Conservation (phyloP, 306 rosid species). For the Cicer bijugum region DNA sequence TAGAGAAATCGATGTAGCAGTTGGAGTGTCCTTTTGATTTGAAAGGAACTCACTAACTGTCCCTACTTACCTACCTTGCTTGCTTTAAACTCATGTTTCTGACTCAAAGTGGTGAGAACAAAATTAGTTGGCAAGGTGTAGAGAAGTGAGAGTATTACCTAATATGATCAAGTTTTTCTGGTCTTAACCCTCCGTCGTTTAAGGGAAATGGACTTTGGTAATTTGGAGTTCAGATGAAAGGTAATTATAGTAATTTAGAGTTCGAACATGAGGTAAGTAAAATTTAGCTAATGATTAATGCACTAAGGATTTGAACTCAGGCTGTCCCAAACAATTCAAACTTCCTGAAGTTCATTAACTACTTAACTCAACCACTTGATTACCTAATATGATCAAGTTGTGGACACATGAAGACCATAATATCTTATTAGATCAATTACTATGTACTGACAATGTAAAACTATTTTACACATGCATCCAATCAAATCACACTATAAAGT, state of each 20-base stretch:
- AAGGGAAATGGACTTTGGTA: no score
- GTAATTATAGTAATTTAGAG: no score
- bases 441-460: not conserved
- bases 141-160: constrained; percentile 34
- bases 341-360: no score
- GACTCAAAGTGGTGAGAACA: constrained; percentile 41
- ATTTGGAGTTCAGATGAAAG: no score
- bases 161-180: constrained; percentile 9
- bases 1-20: constrained; percentile 27
- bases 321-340: no score
- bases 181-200: no score
- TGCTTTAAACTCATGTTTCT: constrained; percentile 55
- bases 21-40: constrained; percentile 46
- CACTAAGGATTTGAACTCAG: no score
- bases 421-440: not conserved
- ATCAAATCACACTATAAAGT: no score
- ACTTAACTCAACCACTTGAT: no score
- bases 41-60: constrained; percentile 51
- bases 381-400: constrained; percentile 29
- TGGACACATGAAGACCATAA: not conserved
- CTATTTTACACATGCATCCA: no score
- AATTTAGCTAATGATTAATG: no score
- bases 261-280: no score
- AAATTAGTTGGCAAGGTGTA: constrained; percentile 43
- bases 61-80: constrained; percentile 50